Evolutionary conservation across 2,329 filamentous ascomycete species (phyloP), one percentile per base, ranked within the genome.

Genomic region (Acrodontium crateriforme): DNA sequence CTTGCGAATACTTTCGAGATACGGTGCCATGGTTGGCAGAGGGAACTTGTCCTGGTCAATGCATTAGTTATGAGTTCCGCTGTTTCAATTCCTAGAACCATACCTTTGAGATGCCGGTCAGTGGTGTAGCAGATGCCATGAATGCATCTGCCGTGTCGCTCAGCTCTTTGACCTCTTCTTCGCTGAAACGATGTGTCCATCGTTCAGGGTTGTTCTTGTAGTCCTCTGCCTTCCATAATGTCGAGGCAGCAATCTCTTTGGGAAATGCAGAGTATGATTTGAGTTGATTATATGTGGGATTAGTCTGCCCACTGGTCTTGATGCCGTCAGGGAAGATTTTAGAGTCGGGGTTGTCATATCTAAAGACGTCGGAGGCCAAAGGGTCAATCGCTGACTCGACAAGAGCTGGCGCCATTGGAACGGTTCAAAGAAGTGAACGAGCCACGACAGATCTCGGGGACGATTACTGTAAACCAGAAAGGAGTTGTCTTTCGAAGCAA

Each of bases 141-240:
- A 85, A 87, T 8, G 56, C 58, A 53, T 87, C 78, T 1, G 79
- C 69, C 0, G 77, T 67, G 12, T 58, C 49, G 43, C 70, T 69
- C 27, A 89, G 59, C 46, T 85, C 80, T 7, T 59, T 55, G 12
- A 83, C 58, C 51, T 87, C 79, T 2, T 70, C 65, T 0, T 62
- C 53, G 0, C 67, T 74, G 48, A 85, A 80, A 6, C 58, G 57
- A 54, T 84, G 78, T 4, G 74, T 74, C 80, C 80, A 87, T 50
- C 65, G 65, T 42, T 79, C 72, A 0, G 75, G 71, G 41, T 67
- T 60, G 38, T 66, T 52, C 29, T 58, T 60, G 45, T 74, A 81
- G 17, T 80, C 74, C 16, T 71, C 66, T 4, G 67, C 63, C 29
- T 67, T 63, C 81, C 81, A 89, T 16, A 80, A 71, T 0, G 78